Conservation (phyloP, 345 rosid genomes). For the thale cress (Arabidopsis thaliana) region TAIR10.1 NC_003074.8:22102001-22102500, state of each 20-base stretch:
- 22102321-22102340: slow-evolving; percentile 31
- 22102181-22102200: slow-evolving; percentile 29
- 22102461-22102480: slow-evolving; percentile 19
- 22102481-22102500: background rate
- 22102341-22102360: background rate
- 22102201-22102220: background rate
- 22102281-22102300: slow-evolving; percentile 27
- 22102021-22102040: background rate
- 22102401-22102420: background rate
- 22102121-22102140: slow-evolving; percentile 29
- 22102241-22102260: background rate
- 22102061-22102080: slow-evolving; percentile 23
- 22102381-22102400: background rate
- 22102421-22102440: background rate
- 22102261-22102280: background rate
- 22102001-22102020: background rate
- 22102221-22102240: slow-evolving; percentile 19
- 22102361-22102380: slow-evolving; percentile 21
- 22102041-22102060: background rate
- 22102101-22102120: slow-evolving; percentile 29
- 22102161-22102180: slow-evolving; percentile 40
- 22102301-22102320: background rate
- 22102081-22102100: slow-evolving; percentile 5
- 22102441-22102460: no score
- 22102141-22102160: slow-evolving; percentile 43